Evolutionary conservation across 441 rosid genomes (phyloP).

Genomic region (Populus hybrid): DNA sequence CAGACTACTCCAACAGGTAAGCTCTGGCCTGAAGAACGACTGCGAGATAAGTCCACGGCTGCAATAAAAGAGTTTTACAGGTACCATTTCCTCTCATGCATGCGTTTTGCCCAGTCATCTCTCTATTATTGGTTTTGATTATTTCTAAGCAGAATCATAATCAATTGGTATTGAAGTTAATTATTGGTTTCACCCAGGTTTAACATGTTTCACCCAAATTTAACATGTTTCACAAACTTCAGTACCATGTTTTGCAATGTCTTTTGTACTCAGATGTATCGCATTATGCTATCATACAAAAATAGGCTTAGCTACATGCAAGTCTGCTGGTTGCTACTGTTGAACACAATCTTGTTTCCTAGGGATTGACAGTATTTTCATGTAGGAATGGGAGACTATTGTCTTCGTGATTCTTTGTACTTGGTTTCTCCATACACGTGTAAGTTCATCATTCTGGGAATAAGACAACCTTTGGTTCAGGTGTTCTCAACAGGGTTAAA

Average conservation of each 20-base stretch:
- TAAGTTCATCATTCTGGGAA: neutral
- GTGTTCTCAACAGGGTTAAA: neutral
- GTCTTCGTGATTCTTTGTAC: neutral
- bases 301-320: neutral
- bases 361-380: neutral
- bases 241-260: neutral
- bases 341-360: neutral
- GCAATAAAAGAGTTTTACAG: slow-evolving; percentile 94
- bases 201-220: neutral
- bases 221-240: neutral
- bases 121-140: too few relatives aligned
- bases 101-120: neutral
- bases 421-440: neutral
- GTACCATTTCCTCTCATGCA: slow-evolving; percentile 34
- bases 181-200: neutral
- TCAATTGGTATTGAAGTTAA: neutral
- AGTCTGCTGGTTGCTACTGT: neutral
- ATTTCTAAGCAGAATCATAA: neutral
- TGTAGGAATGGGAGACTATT: neutral
- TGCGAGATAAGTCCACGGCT: slow-evolving; percentile 58
- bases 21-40: slow-evolving; percentile 53
- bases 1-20: slow-evolving; percentile 50
- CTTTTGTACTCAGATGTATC: neutral
- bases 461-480: neutral
- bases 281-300: neutral